Base-by-base conservation (phyloP, 2,329 filamentous ascomycete genomes). In the Paecilomyces dactylethromorphus region DNA sequence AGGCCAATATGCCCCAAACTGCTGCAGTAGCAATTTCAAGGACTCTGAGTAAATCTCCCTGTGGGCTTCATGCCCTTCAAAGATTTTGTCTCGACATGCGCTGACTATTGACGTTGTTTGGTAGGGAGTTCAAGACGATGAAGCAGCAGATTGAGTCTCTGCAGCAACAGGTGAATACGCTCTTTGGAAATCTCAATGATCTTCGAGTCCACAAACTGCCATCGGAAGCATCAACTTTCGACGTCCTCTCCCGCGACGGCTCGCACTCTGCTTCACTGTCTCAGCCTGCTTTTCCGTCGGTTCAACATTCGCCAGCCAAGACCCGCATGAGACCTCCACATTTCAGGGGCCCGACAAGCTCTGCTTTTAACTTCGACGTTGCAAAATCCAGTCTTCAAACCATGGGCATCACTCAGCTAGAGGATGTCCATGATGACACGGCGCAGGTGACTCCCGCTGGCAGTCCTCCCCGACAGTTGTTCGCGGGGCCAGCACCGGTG, bases 281-380 rank as follows among this genome's bases (percentile, higher is more conserved):
- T 15, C 60, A 65, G 53, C 60, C 71, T 22, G 61, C 70, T 18
- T 72, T 74, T 61, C 69, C 71, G 18, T 68, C 69, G 13, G 64
- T 77, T 63, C 74, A 76, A 33, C 74, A 74, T 3, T 62, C 63
- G n/a, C 69, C 79, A 49, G 78, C 81, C 33, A 72, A 79, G 29
- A 69, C 79, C 2, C 81, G 81, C 62, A 75, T 77, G 69, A 84
- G 78, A 63, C 84, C 83, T 59, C 84, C 86, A 3, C 82, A 84
- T 24, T 96, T 94, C 69, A 87, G 90, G 58, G 92, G 92, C 0
- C 91, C 91, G 0, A 96, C 91, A 0, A 96, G 91, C 74, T 88
- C 87, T 53, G 86, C 88, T 1, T 96, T 92, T 74, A 92, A 89
- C 64, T 84, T 96, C 31, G 90, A 93, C 63, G 87, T 96, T 13